These are phyloP conservation scores for Przewalskia tangutica DNA, from an alignment of 257 asterid genomes.

Conservation along the genomic window DNA sequence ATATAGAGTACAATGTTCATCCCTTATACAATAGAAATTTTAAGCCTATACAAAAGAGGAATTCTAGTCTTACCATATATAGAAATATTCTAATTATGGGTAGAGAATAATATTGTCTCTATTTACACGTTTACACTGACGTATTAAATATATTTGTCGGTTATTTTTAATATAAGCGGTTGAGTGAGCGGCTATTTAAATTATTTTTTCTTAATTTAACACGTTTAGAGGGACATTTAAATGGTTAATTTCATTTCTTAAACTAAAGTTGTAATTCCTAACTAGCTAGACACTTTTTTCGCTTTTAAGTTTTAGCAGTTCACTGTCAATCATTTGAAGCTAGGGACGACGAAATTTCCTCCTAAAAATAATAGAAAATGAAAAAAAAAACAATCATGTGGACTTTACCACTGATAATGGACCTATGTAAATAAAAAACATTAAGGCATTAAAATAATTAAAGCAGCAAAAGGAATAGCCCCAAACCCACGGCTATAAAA, in stretches of 20 bases:
- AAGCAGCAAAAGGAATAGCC: background rate
- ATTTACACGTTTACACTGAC: too few relatives aligned
- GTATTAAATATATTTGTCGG: too few relatives aligned
- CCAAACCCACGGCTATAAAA: conserved; percentile 18
- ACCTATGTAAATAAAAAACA: background rate
- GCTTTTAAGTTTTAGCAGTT: background rate
- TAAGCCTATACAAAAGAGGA: too few relatives aligned
- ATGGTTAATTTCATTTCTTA: background rate
- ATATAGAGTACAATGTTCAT: too few relatives aligned
- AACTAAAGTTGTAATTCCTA: background rate
- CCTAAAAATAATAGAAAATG: background rate
- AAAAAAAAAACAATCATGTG: background rate
- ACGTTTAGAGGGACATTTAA: background rate
- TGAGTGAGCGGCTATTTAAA: too few relatives aligned
- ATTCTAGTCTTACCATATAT: too few relatives aligned
- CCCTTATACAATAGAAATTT: too few relatives aligned
- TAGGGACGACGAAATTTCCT: conserved; percentile 4
- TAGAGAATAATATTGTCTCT: too few relatives aligned
- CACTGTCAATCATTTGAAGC: background rate
- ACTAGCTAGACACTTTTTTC: background rate
- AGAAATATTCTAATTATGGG: too few relatives aligned
- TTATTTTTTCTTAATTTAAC: background rate
- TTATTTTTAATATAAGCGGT: too few relatives aligned
- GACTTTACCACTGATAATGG: background rate
- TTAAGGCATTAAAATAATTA: background rate